Percentiles rank a stretch among this genome's conserved stretches.
Conservation (phyloP, 768 basidiomycete species). For the Amyloporia xantha region DNA sequence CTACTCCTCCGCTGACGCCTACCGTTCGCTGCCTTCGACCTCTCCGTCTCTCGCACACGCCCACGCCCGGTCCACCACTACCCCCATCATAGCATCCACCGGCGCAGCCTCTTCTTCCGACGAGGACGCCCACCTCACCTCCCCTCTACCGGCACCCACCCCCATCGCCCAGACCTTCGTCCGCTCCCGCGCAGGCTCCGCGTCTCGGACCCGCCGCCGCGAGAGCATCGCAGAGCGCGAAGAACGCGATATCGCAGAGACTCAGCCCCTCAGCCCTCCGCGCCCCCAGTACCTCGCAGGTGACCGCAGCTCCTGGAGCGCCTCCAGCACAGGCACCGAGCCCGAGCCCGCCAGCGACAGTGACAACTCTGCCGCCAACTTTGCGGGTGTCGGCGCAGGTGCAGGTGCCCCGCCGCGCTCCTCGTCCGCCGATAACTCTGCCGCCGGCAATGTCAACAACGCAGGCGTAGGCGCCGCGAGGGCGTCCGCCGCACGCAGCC, state of each 20-base stretch:
- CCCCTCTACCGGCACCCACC: constrained; percentile 7
- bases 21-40: constrained; percentile 18
- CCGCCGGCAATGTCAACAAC: neutral
- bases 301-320: constrained; percentile 16
- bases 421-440: constrained; percentile 19
- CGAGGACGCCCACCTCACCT: constrained; percentile 17
- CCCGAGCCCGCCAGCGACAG: constrained; percentile 20
- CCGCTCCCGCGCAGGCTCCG: constrained; percentile 6
- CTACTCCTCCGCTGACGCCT: constrained; percentile 20
- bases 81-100: no score
- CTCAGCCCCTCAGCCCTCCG: constrained; percentile 27
- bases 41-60: constrained; percentile 14
- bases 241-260: neutral
- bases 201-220: constrained; percentile 1
- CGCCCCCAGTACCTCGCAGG: constrained; percentile 34
- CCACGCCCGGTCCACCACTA: constrained; percentile 10
- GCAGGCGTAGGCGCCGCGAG: no score
- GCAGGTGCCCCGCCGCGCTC: constrained; percentile 8
- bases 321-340: constrained; percentile 15
- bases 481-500: neutral
- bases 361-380: constrained; percentile 11
- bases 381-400: constrained; percentile 8
- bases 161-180: constrained; percentile 13
- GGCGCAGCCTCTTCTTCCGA: constrained; percentile 12
- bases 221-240: neutral